Evolutionary conservation across 2,329 filamentous ascomycete species (phyloP), one percentile per base, ranked within the genome.

Genomic region (Colletotrichum orbiculare): DNA sequence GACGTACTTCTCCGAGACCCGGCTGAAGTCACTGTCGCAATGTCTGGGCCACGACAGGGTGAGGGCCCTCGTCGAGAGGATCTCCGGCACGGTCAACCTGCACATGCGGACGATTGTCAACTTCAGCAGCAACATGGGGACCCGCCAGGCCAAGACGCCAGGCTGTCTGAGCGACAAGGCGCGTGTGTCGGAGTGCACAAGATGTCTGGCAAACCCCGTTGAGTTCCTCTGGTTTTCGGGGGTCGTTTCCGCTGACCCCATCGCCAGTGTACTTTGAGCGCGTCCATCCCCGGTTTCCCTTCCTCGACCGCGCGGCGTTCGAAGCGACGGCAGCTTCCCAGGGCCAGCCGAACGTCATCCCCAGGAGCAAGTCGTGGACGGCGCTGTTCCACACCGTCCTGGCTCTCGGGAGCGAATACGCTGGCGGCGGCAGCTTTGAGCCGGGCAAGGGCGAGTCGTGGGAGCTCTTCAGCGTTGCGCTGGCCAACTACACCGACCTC

Each of bases 281-380:
- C 17, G 53, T 78, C 2, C 77, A 79, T 59, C 75, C 75, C 4
- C 57, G 78, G 0, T 77, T 78, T 60, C 76, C 78, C 2, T 78
- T 79, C 57, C 69, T 79, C 5, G 72, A 77, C 50, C 67, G 68
- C 43, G 45, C 48, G 0, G 48, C 49, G 8, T 68, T 68, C 4
- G 62, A 66, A 8, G 34, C 38, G 8, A 66, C 64, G 4, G 66
- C 63, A 10, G 46, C 55, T 13, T 45, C 45, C 2, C 62, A 60
- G 10, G 49, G 53, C 4, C 39, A 58, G 4, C 49, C 49, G 6
- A 25, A 49, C 2, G 15, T 57, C 1, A 11, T 61, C 0, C 52
- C 58, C 0, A 54, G 45, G 2, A 66, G 68, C 54, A 35, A 68
- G 70, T 53, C 69, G 0, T 79, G 75, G 64, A 75, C 72, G 1